These are phyloP conservation scores for Tetradesmus obliquus DNA, from an alignment of 139 green algal species.

Conservation along the genomic window DNA sequence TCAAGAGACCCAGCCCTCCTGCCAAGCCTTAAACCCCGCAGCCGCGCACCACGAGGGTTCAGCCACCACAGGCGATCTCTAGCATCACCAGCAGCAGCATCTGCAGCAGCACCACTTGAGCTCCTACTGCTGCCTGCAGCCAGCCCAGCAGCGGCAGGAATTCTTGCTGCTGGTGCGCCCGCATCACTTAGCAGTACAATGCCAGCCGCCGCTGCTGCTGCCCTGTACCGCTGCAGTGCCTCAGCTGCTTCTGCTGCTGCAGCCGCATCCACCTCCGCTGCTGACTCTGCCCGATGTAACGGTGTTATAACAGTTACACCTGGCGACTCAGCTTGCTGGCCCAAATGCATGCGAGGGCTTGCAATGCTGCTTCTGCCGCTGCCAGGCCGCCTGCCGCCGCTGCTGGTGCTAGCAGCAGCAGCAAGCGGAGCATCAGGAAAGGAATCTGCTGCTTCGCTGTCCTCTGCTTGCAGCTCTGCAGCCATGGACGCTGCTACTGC, in stretches of 20 bases:
- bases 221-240: background rate
- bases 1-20: background rate
- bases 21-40: background rate
- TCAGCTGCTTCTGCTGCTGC: conserved; percentile 29
- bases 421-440: background rate
- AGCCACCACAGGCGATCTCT: background rate
- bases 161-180: background rate
- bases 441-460: background rate
- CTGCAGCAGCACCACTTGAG: background rate
- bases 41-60: background rate
- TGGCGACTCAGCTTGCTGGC: background rate
- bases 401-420: background rate
- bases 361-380: conserved; percentile 2
- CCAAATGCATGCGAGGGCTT: background rate
- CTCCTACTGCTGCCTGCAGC: background rate
- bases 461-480: background rate
- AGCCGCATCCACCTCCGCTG: conserved; percentile 3
- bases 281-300: background rate
- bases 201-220: conserved; percentile 23
- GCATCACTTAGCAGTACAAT: background rate
- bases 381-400: background rate
- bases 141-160: background rate
- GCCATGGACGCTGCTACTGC: background rate
- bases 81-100: background rate
- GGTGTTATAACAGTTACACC: background rate